These are phyloP conservation scores for Wickerhamiella bombiphila DNA, from an alignment of 805 yeast genomes.

Conservation along the genomic window DNA sequence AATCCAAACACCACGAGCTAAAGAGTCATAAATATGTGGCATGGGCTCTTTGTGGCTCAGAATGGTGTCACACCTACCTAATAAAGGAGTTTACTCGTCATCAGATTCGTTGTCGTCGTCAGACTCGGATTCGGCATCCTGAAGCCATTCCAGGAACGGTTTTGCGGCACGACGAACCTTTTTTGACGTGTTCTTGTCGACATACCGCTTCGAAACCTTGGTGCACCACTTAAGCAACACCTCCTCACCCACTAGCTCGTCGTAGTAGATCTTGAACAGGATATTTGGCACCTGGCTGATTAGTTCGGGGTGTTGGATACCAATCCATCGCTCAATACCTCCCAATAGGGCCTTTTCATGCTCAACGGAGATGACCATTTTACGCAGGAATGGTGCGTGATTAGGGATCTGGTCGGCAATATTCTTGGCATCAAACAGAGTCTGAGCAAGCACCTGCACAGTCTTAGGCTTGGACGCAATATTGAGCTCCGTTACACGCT, in stretches of 20 bases:
- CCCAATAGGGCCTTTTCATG: constrained; percentile 86
- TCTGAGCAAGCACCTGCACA: constrained; percentile 84
- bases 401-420: constrained; percentile 55
- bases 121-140: constrained; percentile 77
- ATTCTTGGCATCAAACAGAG: constrained; percentile 57
- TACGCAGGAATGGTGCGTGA: constrained; percentile 72
- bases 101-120: constrained; percentile 42
- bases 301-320: constrained; percentile 60
- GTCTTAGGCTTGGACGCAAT: constrained; percentile 60
- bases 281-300: constrained; percentile 67
- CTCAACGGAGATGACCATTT: constrained; percentile 41
- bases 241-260: constrained; percentile 75
- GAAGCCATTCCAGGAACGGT: constrained; percentile 88
- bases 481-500: constrained; percentile 69
- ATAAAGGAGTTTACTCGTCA: constrained; percentile 5
- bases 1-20: too few relatives aligned
- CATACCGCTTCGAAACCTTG: constrained; percentile 82
- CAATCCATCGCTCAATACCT: constrained; percentile 87
- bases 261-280: constrained; percentile 64
- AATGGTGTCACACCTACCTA: too few relatives aligned
- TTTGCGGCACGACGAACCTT: constrained; percentile 93
- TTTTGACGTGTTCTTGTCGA: constrained; percentile 80
- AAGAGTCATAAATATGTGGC: too few relatives aligned
- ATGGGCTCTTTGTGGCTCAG: too few relatives aligned
- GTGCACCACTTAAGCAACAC: constrained; percentile 74